phyloP scores from a whole-genome alignment of 2,329 filamentous ascomycete genomes.

The Colletotrichum spaethianum region DNA sequence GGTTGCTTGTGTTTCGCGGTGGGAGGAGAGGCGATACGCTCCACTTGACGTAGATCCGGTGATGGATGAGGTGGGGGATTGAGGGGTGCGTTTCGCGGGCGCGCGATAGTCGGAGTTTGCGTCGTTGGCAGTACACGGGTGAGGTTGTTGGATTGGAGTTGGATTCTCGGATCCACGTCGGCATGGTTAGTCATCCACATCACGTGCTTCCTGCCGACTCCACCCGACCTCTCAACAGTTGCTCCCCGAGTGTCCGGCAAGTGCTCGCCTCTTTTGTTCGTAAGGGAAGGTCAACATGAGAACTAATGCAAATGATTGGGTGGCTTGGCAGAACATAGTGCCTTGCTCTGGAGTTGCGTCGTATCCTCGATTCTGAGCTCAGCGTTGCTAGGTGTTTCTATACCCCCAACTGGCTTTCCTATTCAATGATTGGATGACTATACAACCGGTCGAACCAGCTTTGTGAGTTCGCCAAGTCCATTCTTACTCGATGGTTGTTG shows the following conservation, averaged over 20 bases:
- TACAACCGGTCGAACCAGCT: neutral
- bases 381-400: neutral
- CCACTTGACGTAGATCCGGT: slow-evolving; percentile 28
- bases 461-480: neutral
- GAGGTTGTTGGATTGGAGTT: slow-evolving; percentile 41
- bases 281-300: neutral
- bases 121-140: slow-evolving; percentile 30
- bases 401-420: neutral
- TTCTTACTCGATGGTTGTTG: neutral
- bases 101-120: slow-evolving; percentile 35
- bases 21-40: neutral
- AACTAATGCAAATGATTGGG: neutral
- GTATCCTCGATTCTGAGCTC: neutral
- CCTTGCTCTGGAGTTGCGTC: neutral
- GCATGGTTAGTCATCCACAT: slow-evolving; percentile 23
- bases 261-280: neutral
- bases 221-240: slow-evolving; percentile 19
- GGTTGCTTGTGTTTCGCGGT: neutral
- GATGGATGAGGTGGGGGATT: slow-evolving; percentile 14
- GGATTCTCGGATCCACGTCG: slow-evolving; percentile 38
- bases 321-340: neutral
- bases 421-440: neutral
- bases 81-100: slow-evolving; percentile 18
- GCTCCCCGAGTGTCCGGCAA: neutral
- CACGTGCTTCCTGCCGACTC: slow-evolving; percentile 21